Evolutionary conservation across 78 protist genomes (phyloP), one percentile per base, ranked within the genome.

Genomic region (Carpediemonas membranifera): DNA sequence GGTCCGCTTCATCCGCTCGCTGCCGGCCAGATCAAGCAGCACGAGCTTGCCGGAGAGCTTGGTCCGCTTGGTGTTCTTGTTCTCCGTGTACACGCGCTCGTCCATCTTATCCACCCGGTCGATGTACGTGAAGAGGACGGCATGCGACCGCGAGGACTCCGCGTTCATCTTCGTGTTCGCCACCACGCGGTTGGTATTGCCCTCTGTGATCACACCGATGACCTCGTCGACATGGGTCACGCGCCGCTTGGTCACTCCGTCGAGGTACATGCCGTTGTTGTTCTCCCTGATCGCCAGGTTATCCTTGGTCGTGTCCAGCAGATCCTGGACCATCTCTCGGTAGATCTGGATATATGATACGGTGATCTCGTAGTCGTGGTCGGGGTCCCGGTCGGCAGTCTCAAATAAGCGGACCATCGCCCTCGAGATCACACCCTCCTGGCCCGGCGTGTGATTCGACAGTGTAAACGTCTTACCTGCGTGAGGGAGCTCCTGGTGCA

Each of bases 291-390:
- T 76, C 30, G 61, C 59, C 9, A 84, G 53, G 47, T 68, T 72
- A 18, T 27, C 18, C 63, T n/a, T 0, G 30, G 5, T 27, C 28
- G 82, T 63, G 31, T 76, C 86, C 15, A 89, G 28, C 18, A 89
- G 65, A 73, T 89, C 94, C 27, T 88, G 68, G 56, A 89, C 67
- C 52, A 77, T 73, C 61, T 89, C 94, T 86, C 80, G 65, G 70
- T 88, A 88, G 54, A 88, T 73, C 75, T 88, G 90, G 19, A 83
- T 56, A 73, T 78, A 89, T 33, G 79, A 63, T 31, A 87, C 75
- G 31, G 73, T 74, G 65, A 84, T 68, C 11, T 53, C 47, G 61
- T 81, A 82, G 39, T 76, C 85, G 25, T 62, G 31, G 59, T 77
- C 65, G 3, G 63, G 68, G 41, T 69, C 78, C 1, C 76, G 63